These are phyloP conservation scores for Thermomucor indicae-seudaticae DNA, from an alignment of 371 early-diverging fungal species.

Conservation along the genomic window DNA sequence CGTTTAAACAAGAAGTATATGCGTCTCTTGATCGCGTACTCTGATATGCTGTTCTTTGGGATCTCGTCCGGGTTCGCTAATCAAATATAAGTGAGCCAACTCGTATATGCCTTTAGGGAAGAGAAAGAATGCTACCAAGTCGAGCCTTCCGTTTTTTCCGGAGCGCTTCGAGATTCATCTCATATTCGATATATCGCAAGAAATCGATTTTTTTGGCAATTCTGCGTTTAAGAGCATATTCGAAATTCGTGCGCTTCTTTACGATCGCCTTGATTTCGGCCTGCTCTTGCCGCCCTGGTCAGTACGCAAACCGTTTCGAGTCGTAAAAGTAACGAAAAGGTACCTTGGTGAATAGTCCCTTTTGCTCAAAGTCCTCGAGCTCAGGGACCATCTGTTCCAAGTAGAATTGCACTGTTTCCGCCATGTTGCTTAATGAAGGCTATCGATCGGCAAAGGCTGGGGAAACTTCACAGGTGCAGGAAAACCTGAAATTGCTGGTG, in stretches of 20 bases:
- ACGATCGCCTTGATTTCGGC: constrained; percentile 83
- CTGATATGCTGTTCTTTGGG: constrained; percentile 38
- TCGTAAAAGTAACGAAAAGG: background rate
- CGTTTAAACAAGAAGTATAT: constrained; percentile 79
- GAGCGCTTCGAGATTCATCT: constrained; percentile 83
- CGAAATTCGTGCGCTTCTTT: constrained; percentile 84
- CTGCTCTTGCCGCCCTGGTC: constrained; percentile 22
- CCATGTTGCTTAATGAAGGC: constrained; percentile 56
- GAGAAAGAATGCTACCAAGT: constrained; percentile 12
- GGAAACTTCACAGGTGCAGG: no score
- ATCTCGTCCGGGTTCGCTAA: constrained; percentile 7
- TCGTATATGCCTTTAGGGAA: background rate
- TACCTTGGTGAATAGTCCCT: constrained; percentile 75
- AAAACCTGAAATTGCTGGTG: no score
- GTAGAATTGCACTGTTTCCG: constrained; percentile 83
- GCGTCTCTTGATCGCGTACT: constrained; percentile 63
- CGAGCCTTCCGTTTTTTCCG: constrained; percentile 78
- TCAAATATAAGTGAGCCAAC: background rate
- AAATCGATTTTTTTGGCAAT: constrained; percentile 75
- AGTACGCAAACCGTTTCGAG: background rate
- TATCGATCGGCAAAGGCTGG: no score
- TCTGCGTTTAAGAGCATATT: constrained; percentile 81
- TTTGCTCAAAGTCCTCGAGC: constrained; percentile 82
- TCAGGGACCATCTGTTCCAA: constrained; percentile 94
- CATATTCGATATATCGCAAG: constrained; percentile 90